phyloP scores from a whole-genome alignment of 768 basidiomycete genomes.

The Suillus hirtellus region DNA sequence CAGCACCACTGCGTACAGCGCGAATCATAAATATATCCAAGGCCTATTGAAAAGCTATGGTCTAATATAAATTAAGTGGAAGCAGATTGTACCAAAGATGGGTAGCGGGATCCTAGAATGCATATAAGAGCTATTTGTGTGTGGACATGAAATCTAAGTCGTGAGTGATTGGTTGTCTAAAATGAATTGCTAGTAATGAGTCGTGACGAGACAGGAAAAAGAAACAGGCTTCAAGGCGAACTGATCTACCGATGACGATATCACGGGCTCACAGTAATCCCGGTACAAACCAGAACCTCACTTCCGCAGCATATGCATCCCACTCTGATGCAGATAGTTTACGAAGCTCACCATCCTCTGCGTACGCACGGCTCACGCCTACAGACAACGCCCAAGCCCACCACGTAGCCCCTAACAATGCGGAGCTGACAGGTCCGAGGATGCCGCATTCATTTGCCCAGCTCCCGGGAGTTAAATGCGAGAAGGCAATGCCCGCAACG shows the following conservation, averaged over 20 bases:
- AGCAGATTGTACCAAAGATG: not conserved
- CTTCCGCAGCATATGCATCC: constrained; percentile 46
- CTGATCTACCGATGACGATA: not conserved
- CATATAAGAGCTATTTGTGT: not conserved
- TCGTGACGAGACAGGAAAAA: not conserved
- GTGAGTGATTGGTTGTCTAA: not conserved
- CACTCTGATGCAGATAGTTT: constrained; percentile 48
- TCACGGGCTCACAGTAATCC: constrained; percentile 37
- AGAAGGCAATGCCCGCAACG: constrained; percentile 45
- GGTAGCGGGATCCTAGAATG: not conserved
- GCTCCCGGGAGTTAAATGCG: constrained; percentile 47
- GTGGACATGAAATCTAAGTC: not conserved
- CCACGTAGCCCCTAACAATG: constrained; percentile 42
- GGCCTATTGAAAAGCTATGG: not conserved
- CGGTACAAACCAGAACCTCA: constrained; percentile 52
- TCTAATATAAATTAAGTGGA: not conserved
- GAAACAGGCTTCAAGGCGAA: not conserved
- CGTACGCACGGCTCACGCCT: constrained; percentile 47
- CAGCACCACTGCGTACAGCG: not conserved
- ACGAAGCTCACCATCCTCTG: constrained; percentile 52
- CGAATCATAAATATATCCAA: not conserved
- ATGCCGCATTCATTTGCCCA: constrained; percentile 44
- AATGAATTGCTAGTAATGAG: not conserved
- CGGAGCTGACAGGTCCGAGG: constrained; percentile 31
- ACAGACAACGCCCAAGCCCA: constrained; percentile 53